These are phyloP conservation scores for Pholiota microspora DNA, from an alignment of 768 basidiomycete genomes.

Conservation along the genomic window DNA sequence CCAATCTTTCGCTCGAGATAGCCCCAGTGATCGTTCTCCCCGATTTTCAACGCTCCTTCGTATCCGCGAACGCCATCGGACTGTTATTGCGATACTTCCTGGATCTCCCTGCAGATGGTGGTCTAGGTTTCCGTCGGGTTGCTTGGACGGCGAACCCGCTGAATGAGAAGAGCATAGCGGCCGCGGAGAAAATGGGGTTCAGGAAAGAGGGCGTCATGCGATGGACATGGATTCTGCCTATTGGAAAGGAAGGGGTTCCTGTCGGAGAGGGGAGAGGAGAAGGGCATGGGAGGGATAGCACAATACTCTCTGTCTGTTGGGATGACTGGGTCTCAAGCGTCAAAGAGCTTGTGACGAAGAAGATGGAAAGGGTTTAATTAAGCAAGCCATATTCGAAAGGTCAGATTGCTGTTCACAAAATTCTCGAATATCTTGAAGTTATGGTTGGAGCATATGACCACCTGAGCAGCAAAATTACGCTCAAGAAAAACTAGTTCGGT, in stretches of 20 bases:
- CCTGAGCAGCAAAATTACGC: no score
- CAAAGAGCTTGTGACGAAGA: constrained; percentile 26
- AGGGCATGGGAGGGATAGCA: constrained; percentile 36
- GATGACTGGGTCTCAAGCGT: constrained; percentile 47
- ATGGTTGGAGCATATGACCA: no score
- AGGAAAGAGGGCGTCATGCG: constrained; percentile 41
- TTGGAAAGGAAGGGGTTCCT: constrained; percentile 26
- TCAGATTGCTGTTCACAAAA: no score
- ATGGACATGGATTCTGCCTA: constrained; percentile 47
- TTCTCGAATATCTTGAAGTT: no score
- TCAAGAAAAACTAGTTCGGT: no score
- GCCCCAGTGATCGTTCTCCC: constrained; percentile 48
- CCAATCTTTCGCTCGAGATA: constrained; percentile 41
- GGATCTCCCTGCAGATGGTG: constrained; percentile 36
- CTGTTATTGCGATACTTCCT: constrained; percentile 38
- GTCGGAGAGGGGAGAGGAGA: constrained; percentile 25
- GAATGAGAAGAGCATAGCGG: constrained; percentile 42
- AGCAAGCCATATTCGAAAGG: no score
- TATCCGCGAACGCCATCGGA: constrained; percentile 45
- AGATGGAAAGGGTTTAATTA: constrained; percentile 28
- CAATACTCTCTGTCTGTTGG: constrained; percentile 39
- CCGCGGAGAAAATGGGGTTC: constrained; percentile 56
- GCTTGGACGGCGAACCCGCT: constrained; percentile 48
- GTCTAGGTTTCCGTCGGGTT: constrained; percentile 51
- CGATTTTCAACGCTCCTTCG: constrained; percentile 45